Evolutionary conservation across 331 rosid species (phyloP).

Genomic region (Telfairia occidentalis): DNA sequence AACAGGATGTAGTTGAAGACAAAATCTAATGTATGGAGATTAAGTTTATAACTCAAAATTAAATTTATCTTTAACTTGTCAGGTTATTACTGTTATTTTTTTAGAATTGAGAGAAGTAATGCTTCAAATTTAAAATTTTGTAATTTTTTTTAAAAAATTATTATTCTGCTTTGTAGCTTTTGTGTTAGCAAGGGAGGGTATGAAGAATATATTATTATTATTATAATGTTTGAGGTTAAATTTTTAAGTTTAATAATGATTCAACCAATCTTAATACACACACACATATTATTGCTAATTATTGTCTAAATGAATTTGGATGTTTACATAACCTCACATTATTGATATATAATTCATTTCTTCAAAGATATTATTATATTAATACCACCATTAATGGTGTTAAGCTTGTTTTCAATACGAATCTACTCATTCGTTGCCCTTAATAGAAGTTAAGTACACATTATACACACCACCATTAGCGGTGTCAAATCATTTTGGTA

Average conservation of each 20-base stretch:
- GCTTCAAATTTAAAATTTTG: too few species aligned
- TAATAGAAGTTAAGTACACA: not conserved
- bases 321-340: not conserved
- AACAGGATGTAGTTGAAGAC: too few species aligned
- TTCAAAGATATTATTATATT: not conserved
- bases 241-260: not conserved
- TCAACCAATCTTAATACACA: not conserved
- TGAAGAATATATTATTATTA: too few species aligned
- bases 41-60: too few species aligned
- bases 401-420: not conserved
- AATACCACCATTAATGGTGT: not conserved
- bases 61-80: too few species aligned
- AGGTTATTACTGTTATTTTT: too few species aligned
- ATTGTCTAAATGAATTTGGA: not conserved
- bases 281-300: not conserved
- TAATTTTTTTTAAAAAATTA: too few species aligned
- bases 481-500: not conserved
- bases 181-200: too few species aligned
- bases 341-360: not conserved
- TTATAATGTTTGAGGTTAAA: not conserved
- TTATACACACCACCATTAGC: not conserved
- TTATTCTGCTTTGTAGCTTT: too few species aligned
- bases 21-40: too few species aligned
- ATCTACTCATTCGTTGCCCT: not conserved
- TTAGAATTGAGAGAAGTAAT: too few species aligned